Base-by-base conservation (phyloP, 352 stramenopile genomes). In the Hyaloperonospora brassicae region DNA sequence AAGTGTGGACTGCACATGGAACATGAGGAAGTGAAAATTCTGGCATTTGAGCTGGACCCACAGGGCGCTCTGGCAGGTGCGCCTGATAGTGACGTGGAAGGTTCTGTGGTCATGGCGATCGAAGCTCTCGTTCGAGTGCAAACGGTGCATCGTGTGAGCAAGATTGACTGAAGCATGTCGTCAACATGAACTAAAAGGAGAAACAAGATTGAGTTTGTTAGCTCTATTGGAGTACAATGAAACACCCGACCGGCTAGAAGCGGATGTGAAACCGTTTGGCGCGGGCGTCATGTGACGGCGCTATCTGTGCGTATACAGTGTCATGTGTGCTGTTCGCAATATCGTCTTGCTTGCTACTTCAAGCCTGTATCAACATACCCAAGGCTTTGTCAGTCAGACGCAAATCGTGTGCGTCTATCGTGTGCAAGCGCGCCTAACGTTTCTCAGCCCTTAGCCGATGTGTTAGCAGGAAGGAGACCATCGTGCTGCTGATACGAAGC, bases 1-100 rank as follows among this genome's bases (percentile, higher is more conserved):
- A 86, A 87, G 52, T 93, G 78, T 42, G 82, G 79, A 0, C 62
- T 90, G 24, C 75, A 90, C 42, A 68, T 89, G 42, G 72, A 90
- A 60, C 73, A 73, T 43, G 78, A 73, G 34, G 67, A 76, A 13
- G 80, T 77, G 36, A 84, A 87, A 56, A 78, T 89, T 24, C 66
- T 90, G 41, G 79, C 90, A 51, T 90, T 90, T 51, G 72, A 84
- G 52, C 51, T 93, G 46, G 77, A 89, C 30, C 62, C 75, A 2
- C 69, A 75, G 27, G 52, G 41, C 30, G 60, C 59, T 30, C 55
- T 73, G 13, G 55, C 54, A 13, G 55, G 53, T 34, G 50, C 59
- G 7, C 53, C 57, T 43, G 47, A 13, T 13, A 63, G 47, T 10
- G 59, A 67, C 27, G 55, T 70, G 40, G 63, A 73, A 58, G 45